Base-by-base conservation (phyloP, 805 yeast genomes). In the Barnettozyma botsteinii region DNA sequence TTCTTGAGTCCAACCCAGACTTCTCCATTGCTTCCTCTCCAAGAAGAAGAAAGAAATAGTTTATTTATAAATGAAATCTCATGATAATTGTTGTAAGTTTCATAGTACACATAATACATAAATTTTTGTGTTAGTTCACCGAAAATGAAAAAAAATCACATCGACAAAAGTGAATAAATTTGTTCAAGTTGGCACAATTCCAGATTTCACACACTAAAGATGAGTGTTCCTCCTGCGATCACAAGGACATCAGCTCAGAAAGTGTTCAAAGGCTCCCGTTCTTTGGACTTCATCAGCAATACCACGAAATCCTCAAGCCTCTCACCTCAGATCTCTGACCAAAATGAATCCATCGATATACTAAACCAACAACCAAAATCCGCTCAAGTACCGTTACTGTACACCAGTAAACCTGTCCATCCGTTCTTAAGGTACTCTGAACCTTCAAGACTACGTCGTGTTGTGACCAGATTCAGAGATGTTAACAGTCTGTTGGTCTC, bases 231-330 rank as follows among this genome's bases (percentile, higher is more conserved):
- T n/a, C n/a, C n/a, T n/a, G n/a, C n/a, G n/a, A n/a, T n/a, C n/a
- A n/a, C n/a, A n/a, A n/a, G n/a, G n/a, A n/a, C n/a, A n/a, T 22
- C 42, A 2, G 23, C 33, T 5, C 45, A 44, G 27, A 42, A 33
- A 26, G 48, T 44, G n/a, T 38, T 35, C 19, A 39, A 27, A 15
- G 46, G 48, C 10, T 35, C 43, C 6, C 32, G 33, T 12, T 41
- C 46, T 4, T 33, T 44, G 9, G 48, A 44, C 28, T 44, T 44
- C 21, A 25, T 44, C 9, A 38, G 31, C 20, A 41, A 44, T 23
- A 25, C 31, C 15, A 19, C 35, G 7, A 44, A 44, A 21, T 24
- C 42, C 11, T 15, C 36, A 2, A 21, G 28, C 7, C 15, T 7
- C 14, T 11, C 26, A 21, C 18, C 22, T 12, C 20, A 7, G 10